Conservation (phyloP, 306 rosid genomes). For the Neltuma alba region DNA sequence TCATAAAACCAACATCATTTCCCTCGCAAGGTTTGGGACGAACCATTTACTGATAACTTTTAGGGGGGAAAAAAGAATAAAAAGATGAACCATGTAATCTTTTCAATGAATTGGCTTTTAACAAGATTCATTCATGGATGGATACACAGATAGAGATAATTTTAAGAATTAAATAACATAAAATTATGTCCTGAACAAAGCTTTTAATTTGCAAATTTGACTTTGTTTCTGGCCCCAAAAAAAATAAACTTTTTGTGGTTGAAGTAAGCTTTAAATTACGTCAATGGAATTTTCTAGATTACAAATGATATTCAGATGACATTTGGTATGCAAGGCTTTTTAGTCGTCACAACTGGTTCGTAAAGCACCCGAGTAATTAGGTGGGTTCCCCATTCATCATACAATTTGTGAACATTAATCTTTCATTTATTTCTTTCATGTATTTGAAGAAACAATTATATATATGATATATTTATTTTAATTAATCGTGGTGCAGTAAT, state of each 20-base stretch:
- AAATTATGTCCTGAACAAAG: no score
- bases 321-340: background rate
- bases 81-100: no score
- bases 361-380: background rate
- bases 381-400: background rate
- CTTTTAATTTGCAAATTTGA: no score
- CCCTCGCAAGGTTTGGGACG: no score
- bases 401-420: background rate
- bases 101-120: background rate
- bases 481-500: background rate
- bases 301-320: background rate
- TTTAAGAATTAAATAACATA: background rate
- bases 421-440: background rate
- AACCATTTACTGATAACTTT: no score
- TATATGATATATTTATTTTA: no score
- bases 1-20: no score
- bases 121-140: background rate
- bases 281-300: background rate
- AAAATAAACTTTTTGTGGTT: no score
- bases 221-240: no score
- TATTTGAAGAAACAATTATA: background rate
- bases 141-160: no score
- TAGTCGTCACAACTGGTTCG: background rate
- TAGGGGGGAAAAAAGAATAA: no score
- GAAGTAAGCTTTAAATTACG: no score